Conservation (phyloP, 2,329 filamentous ascomycete species). For the Trichoderma lentiforme region DNA sequence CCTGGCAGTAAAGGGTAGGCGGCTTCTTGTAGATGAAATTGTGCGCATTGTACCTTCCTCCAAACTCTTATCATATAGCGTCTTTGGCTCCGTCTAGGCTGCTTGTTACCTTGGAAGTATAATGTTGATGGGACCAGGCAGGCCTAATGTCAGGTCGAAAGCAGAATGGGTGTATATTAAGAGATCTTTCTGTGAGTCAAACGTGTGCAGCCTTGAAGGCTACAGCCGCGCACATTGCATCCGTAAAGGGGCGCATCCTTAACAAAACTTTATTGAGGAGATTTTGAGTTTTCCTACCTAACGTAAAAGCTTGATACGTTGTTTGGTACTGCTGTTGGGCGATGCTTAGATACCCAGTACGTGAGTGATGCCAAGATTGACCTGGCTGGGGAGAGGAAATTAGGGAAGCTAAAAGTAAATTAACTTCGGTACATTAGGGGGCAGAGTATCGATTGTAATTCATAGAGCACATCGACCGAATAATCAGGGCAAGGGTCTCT, state of each 20-base stretch:
- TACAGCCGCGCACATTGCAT: not conserved
- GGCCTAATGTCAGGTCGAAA: not conserved
- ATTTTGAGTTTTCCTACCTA: not conserved
- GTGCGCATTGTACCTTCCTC: not conserved
- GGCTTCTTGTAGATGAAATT: not conserved
- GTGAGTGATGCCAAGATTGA: not conserved
- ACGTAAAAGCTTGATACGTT: not conserved
- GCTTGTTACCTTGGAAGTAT: not conserved
- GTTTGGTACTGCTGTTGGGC: not conserved
- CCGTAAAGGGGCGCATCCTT: not conserved
- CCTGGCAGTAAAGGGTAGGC: not conserved
- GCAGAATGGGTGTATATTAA: not conserved
- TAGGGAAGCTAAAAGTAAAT: not conserved
- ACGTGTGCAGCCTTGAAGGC: not conserved
- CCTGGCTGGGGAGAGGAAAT: not conserved
- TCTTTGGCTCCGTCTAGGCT: not conserved
- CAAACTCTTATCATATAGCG: no score
- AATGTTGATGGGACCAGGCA: not conserved
- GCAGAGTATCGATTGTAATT: not conserved
- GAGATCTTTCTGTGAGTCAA: not conserved
- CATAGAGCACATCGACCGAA: not conserved
- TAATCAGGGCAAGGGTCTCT: not conserved
- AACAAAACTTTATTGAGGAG: not conserved
- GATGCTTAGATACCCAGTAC: not conserved
- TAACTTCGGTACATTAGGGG: not conserved